Conservation (phyloP, 2,329 filamentous ascomycete genomes). For the Sphaerulina populicola region DNA sequence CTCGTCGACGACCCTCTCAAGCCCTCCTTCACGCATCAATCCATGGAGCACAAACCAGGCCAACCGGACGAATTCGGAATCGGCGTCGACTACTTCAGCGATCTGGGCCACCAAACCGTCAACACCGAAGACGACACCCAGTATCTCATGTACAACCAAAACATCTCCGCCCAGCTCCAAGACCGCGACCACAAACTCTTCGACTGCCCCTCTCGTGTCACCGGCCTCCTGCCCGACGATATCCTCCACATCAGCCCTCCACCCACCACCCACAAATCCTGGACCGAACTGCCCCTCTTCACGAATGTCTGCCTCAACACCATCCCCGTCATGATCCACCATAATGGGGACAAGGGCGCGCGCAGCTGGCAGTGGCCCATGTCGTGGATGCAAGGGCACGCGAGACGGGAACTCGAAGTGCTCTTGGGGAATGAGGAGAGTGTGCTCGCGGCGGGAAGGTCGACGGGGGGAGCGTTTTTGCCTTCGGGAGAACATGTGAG, state of each 20-base stretch:
- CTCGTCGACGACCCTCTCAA: constrained; percentile 17
- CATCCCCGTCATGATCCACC: constrained; percentile 26
- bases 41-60: constrained; percentile 35
- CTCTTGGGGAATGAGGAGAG: constrained; percentile 27
- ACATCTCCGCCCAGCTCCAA: constrained; percentile 12
- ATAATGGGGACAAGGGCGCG: constrained; percentile 23
- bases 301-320: constrained; percentile 24
- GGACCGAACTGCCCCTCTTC: constrained; percentile 18
- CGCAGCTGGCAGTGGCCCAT: constrained; percentile 13
- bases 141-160: constrained; percentile 11
- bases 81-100: constrained; percentile 26
- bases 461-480: constrained; percentile 32
- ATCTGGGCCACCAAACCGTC: constrained; percentile 23
- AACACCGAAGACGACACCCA: constrained; percentile 18
- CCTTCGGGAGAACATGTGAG: constrained; percentile 34
- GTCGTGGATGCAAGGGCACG: constrained; percentile 19
- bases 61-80: constrained; percentile 32
- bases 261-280: constrained; percentile 10
- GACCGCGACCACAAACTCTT: constrained; percentile 7
- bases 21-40: constrained; percentile 17
- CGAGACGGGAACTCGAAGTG: constrained; percentile 15
- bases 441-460: constrained; percentile 27
- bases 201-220: constrained; percentile 9
- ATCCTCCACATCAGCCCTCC: constrained; percentile 14
- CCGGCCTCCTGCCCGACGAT: constrained; percentile 17